Evolutionary conservation across 805 yeast species (phyloP).

Genomic region (Ogataea philodendri): DNA sequence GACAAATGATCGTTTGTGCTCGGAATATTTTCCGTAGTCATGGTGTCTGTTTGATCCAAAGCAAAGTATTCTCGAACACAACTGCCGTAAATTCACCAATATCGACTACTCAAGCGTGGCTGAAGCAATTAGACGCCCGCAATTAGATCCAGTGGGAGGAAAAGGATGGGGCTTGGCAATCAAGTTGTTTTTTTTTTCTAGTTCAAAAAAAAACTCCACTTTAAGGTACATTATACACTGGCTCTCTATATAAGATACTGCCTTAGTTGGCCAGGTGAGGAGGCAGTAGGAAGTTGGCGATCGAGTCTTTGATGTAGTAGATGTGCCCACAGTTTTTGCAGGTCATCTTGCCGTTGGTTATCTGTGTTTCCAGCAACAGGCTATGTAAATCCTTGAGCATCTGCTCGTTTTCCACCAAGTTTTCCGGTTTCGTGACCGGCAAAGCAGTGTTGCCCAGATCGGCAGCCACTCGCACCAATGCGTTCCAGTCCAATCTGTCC

Average conservation of each 20-base stretch:
- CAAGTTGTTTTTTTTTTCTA: conserved; percentile 10
- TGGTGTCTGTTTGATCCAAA: neutral
- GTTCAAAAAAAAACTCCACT: conserved; percentile 1
- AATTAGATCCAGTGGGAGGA: too few relatives aligned
- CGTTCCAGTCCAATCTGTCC: conserved; percentile 86
- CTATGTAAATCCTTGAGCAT: conserved; percentile 74
- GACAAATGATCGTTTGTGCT: neutral
- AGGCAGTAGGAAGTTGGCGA: conserved; percentile 91
- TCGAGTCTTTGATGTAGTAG: conserved; percentile 86
- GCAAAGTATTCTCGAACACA: neutral
- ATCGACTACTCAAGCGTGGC: too few relatives aligned
- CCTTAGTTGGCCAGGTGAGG: conserved; percentile 71
- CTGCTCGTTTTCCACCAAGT: conserved; percentile 43
- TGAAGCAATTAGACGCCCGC: too few relatives aligned
- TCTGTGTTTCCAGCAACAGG: conserved; percentile 79
- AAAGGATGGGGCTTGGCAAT: too few relatives aligned
- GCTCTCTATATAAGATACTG: neutral
- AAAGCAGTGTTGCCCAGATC: conserved; percentile 67
- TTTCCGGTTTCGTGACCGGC: conserved; percentile 61
- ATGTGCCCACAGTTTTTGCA: conserved; percentile 85
- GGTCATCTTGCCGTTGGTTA: conserved; percentile 83
- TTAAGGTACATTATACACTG: conserved; percentile 1
- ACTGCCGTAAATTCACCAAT: too few relatives aligned
- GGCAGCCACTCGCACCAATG: conserved; percentile 69
- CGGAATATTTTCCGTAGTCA: conserved; percentile 1